These are phyloP conservation scores for Colletotrichum sp. DNA, from an alignment of 2,329 filamentous ascomycete genomes.

Conservation along the genomic window DNA sequence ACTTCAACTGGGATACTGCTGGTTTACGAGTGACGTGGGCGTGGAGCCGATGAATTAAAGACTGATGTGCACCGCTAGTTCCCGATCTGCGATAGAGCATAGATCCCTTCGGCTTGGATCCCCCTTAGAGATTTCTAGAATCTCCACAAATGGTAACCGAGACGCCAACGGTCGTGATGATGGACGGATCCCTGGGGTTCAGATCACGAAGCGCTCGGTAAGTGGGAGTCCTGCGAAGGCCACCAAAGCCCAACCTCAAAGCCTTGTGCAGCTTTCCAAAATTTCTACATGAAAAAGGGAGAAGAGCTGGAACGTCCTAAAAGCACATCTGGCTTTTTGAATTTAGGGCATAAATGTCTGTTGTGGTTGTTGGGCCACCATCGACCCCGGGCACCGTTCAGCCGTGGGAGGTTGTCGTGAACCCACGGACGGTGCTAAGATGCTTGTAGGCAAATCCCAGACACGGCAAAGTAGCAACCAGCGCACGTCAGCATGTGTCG, in stretches of 20 bases:
- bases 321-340: background rate
- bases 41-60: background rate
- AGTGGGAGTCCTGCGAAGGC: background rate
- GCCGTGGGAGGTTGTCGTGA: background rate
- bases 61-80: background rate
- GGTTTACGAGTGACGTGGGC: background rate
- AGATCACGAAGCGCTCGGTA: background rate
- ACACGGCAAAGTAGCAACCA: background rate
- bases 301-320: background rate
- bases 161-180: background rate
- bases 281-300: background rate
- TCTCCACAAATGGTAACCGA: background rate
- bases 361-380: background rate
- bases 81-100: background rate
- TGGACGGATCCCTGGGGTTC: background rate
- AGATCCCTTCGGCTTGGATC: background rate
- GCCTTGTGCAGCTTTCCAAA: background rate
- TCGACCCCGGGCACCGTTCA: background rate
- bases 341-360: background rate
- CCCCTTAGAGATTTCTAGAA: background rate
- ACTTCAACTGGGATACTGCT: background rate
- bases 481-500: background rate
- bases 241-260: background rate
- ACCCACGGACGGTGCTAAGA: constrained; percentile 20
- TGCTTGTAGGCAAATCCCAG: constrained; percentile 9